Evolutionary conservation across 768 basidiomycete genomes (phyloP), one percentile per base, ranked within the genome.

Genomic region (Leccinellum albellum): DNA sequence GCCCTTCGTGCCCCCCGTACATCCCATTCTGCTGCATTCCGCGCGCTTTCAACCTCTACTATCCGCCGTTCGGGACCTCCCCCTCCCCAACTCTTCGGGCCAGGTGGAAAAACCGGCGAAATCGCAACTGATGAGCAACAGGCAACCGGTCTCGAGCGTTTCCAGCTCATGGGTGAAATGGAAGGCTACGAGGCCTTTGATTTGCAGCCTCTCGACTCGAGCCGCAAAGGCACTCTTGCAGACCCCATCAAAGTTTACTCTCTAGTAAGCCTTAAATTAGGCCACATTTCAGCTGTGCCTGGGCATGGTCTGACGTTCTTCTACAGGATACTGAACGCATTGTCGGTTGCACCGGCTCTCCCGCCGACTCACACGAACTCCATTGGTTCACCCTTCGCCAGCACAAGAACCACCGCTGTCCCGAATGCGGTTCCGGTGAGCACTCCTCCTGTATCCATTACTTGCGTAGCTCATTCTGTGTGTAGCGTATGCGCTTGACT

Each of bases 91-190:
- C 75, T 93, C 61, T 87, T 78, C 62, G 91, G 91, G 61, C 67
- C 81, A 51, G 91, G 91, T 70, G 83, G 81, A 66, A 85, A 88
- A 70, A 55, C 83, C 29, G 88, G 90, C 51, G 80, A 85, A 64
- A 83, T 93, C 61, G 87, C 94, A 53, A 89, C 89, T 57, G 91
- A 93, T 75, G 79, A 87, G 61, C 83, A 90, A 61, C 96, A 99
- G 76, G 85, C 95, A 15, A 99, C 96, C 64, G 96, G 96, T 84
- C 79, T 98, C 54, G 95, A 98, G 74, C 92, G 96, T 74, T 85
- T 97, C 69, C 92, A 99, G 75, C 78, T 97, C 50, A 76, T 98
- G 53, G 94, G 89, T 68, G 87, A 93, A 60, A 77, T 94, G 67
- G 85, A 93, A 73, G 95, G 94, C 54, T 76, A 94, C 53, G 87